A percentile compares a stretch with the other conserved stretches of the same genome.
These are phyloP conservation scores for Fusarium nurragi DNA, from an alignment of 2,329 filamentous ascomycete species.

Conservation along the genomic window DNA sequence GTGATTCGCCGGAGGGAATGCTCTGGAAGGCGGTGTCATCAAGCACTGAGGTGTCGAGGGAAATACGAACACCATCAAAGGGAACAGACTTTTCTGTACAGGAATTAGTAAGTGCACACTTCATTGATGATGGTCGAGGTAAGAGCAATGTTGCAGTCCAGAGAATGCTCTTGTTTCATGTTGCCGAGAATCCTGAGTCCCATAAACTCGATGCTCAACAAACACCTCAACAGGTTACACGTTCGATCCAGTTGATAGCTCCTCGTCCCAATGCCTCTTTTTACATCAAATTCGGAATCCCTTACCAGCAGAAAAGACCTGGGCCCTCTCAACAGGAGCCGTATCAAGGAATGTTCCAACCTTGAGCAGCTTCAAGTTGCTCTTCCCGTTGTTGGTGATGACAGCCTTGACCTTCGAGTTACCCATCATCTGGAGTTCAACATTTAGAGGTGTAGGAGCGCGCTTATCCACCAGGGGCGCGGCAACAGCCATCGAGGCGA, in stretches of 20 bases:
- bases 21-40: constrained; percentile 60
- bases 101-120: neutral
- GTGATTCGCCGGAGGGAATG: constrained; percentile 59
- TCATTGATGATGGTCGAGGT: neutral
- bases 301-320: constrained; percentile 58
- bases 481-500: constrained; percentile 41
- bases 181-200: rapidly evolving
- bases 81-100: constrained; percentile 52
- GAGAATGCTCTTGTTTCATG: neutral
- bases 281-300: too few relatives aligned
- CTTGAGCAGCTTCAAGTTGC: constrained; percentile 61
- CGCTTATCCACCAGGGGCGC: constrained; percentile 43
- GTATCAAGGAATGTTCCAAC: constrained; percentile 63
- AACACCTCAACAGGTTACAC: neutral
- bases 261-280: neutral
- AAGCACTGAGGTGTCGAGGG: constrained; percentile 56
- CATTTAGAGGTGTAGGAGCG: constrained; percentile 54
- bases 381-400: constrained; percentile 62
- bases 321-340: constrained; percentile 63
- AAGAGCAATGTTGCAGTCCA: neutral
- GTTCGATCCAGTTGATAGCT: neutral
- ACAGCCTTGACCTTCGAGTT: constrained; percentile 64
- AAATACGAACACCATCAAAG: constrained; percentile 64
- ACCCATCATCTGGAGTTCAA: constrained; percentile 58
- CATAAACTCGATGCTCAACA: neutral